Evolutionary conservation across 2,329 filamentous ascomycete species (phyloP), one percentile per base, ranked within the genome.

Genomic region (Fusarium luffae): DNA sequence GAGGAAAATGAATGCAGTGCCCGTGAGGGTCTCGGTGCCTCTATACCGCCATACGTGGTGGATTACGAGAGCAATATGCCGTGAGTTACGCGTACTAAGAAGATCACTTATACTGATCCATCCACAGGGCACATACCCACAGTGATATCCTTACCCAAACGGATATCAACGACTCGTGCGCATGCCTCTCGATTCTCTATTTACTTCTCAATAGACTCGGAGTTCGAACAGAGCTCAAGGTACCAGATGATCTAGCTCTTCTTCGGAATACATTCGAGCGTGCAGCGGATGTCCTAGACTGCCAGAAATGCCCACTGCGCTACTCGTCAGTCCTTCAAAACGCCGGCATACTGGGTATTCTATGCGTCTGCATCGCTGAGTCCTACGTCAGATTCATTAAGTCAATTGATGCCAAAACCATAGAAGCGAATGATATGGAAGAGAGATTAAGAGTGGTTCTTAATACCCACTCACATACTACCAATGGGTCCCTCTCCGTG

Each of bases 141-240:
- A 59, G 41, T 13, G 41, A 59, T 13, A 40, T 30, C 25, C 56
- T 59, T 32, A 56, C 50, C 4, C 28, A 59, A 13, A 57, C 56
- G 27, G 56, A 57, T 13, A 59, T 57, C 28, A 59, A 59, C 51
- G 23, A 32, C 8, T 57, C 56, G 10, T 59, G 56, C 30, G 51
- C 41, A 59, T 59, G 56, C 8, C 30, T 46, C 0, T 55, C 49
- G 2, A 55, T 58, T n/a, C 55, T 58, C 16, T 58, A 58, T 16
- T 50, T 58, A 11, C 55, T 58, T 13, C 48, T 58, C 18, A 58
- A 58, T n/a, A 37, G 55, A 12, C 37, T 58, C 7, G 37, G 37
- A 23, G 37, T 58, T 16, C 55, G 48, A 3, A 27, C 55, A 9
- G 48, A 58, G 12, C 48, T 58, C 12, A 27, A 12, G 11, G 37